Conservation (phyloP, 176 grass and related monocot species). For the Rhynchospora pubera region DNA sequence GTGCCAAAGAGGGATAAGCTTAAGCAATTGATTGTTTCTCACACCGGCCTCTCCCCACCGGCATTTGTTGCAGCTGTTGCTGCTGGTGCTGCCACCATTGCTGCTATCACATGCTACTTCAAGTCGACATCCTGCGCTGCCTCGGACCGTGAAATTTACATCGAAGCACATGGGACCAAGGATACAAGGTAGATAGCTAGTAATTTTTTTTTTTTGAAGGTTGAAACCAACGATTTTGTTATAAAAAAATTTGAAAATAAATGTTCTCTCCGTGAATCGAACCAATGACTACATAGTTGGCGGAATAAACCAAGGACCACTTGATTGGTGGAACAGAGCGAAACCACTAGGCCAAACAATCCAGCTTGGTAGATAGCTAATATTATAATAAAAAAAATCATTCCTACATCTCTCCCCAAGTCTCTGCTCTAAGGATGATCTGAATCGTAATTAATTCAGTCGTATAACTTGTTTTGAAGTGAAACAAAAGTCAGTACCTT, state of each 20-base stretch:
- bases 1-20: constrained; percentile 2
- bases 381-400: not conserved
- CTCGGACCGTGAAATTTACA: not conserved
- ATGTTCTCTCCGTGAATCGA: too few species aligned
- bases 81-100: not conserved
- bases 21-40: constrained; percentile 5
- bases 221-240: too few species aligned
- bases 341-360: too few species aligned
- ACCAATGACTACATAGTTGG: too few species aligned
- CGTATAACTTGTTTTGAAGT: not conserved
- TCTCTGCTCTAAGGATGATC: not conserved
- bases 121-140: not conserved
- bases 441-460: not conserved
- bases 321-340: too few species aligned
- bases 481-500: not conserved
- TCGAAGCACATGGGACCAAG: not conserved
- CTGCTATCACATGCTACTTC: constrained; percentile 13
- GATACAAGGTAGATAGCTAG: not conserved
- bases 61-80: constrained; percentile 4
- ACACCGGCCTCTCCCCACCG: not conserved
- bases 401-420: not conserved
- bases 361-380: too few species aligned
- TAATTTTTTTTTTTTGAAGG: too few species aligned
- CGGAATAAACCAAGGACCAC: too few species aligned
- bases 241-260: too few species aligned